A percentile compares a stretch with the other conserved stretches of the same genome.
phyloP scores from a whole-genome alignment of 371 early-diverging fungal genomes.

The Mucor plumbeus region DNA sequence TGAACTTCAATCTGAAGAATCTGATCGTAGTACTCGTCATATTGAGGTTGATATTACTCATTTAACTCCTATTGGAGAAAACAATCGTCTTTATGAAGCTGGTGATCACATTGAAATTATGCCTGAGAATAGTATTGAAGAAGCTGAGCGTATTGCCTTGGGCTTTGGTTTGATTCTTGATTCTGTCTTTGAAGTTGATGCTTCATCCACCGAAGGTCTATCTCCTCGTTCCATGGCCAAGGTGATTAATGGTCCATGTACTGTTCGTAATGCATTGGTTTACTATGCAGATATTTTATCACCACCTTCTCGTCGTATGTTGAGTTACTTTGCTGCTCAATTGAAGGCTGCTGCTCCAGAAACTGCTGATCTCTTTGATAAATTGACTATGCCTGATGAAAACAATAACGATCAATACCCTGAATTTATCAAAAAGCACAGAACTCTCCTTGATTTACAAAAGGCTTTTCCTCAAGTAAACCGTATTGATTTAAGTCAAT shows the following conservation, averaged over 20 bases:
- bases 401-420: slow-evolving; percentile 38
- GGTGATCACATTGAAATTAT: slow-evolving; percentile 63
- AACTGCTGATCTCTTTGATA: slow-evolving; percentile 35
- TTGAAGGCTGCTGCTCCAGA: slow-evolving; percentile 34
- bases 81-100: slow-evolving; percentile 39
- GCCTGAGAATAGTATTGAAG: slow-evolving; percentile 42
- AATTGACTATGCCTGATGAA: slow-evolving; percentile 36
- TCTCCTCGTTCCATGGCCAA: slow-evolving; percentile 60
- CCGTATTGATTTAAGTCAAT: slow-evolving; percentile 45
- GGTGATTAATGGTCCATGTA: slow-evolving; percentile 50
- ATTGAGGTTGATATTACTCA: slow-evolving; percentile 46
- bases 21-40: slow-evolving; percentile 49
- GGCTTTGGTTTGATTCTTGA: slow-evolving; percentile 54
- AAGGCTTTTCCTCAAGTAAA: slow-evolving; percentile 47
- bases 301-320: slow-evolving; percentile 49
- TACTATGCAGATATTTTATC: slow-evolving; percentile 53
- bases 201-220: slow-evolving; percentile 16
- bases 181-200: slow-evolving; percentile 51
- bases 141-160: slow-evolving; percentile 47
- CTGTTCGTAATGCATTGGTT: slow-evolving; percentile 47
- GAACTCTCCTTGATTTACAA: slow-evolving; percentile 55
- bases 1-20: slow-evolving; percentile 37
- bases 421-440: slow-evolving; percentile 43
- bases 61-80: slow-evolving; percentile 23
- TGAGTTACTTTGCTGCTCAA: slow-evolving; percentile 44